Evolutionary conservation across 768 basidiomycete genomes (phyloP).

Genomic region (Strobilomyces echinocephalus): DNA sequence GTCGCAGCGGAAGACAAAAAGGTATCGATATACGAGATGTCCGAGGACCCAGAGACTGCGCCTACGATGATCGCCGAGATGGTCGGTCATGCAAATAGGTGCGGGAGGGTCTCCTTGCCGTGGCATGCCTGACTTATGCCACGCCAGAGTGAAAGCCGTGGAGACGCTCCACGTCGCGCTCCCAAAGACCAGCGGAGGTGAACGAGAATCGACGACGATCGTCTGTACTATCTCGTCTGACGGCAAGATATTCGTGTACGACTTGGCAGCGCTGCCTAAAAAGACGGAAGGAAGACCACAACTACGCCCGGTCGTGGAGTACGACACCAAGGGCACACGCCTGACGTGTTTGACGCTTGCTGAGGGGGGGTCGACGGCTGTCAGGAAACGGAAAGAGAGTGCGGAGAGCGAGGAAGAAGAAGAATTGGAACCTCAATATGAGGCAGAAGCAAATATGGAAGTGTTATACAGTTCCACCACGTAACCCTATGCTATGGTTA

Average conservation of each 20-base stretch:
- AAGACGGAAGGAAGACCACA: conserved; percentile 23
- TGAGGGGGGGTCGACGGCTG: conserved; percentile 35
- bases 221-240: conserved; percentile 85
- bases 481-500: no score
- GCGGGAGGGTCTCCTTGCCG: neutral
- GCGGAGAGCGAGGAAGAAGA: conserved; percentile 32
- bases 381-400: conserved; percentile 36
- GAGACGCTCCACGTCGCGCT: conserved; percentile 61
- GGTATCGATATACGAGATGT: conserved; percentile 68
- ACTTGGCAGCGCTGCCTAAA: conserved; percentile 50
- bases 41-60: conserved; percentile 37
- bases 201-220: conserved; percentile 49
- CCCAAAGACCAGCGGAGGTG: conserved; percentile 31
- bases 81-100: conserved; percentile 87
- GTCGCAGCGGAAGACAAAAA: conserved; percentile 90
- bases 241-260: conserved; percentile 75
- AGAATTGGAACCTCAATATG: conserved; percentile 23
- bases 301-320: conserved; percentile 56
- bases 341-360: conserved; percentile 70
- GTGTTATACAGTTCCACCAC: neutral
- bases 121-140: neutral
- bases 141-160: conserved; percentile 71
- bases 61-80: conserved; percentile 67
- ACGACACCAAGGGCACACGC: conserved; percentile 83
- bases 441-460: conserved; percentile 4